phyloP scores from a whole-genome alignment of 305 asterid species.

The Ruellia speciosa region DNA sequence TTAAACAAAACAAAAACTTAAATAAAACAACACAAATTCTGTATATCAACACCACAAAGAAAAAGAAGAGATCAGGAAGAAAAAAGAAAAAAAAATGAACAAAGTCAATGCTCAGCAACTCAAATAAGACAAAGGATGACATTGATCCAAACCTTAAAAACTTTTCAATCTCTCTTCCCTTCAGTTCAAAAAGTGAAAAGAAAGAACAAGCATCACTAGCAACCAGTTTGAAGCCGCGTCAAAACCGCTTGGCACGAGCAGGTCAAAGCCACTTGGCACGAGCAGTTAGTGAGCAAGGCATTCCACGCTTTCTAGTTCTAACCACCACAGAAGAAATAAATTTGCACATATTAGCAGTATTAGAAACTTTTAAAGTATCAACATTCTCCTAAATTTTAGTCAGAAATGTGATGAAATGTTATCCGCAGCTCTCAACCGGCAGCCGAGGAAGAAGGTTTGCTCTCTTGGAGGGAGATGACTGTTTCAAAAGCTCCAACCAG shows the following conservation, averaged over 20 bases:
- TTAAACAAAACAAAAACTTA: too few species aligned
- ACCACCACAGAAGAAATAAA: constrained; percentile 16
- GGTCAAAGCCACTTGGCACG: constrained; percentile 19
- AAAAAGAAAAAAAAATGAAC: too few species aligned
- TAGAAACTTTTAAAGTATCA: constrained; percentile 14
- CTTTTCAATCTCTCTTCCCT: constrained; percentile 14
- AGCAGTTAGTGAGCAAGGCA: constrained; percentile 21
- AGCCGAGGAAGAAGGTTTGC: constrained; percentile 32
- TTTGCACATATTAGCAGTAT: constrained; percentile 13
- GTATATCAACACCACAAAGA: too few species aligned
- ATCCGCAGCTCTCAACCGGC: constrained; percentile 19
- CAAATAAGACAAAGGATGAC: constrained; percentile 11
- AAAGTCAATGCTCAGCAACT: too few species aligned
- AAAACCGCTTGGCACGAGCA: constrained; percentile 18
- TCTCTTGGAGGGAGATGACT: constrained; percentile 74
- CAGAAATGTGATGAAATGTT: constrained; percentile 14
- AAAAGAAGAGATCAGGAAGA: too few species aligned
- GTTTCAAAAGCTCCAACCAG: constrained; percentile 94
- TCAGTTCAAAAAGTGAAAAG: constrained; percentile 29
- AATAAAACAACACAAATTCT: too few species aligned
- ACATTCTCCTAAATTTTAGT: constrained; percentile 22
- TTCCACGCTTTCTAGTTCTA: constrained; percentile 21
- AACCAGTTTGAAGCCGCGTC: constrained; percentile 16
- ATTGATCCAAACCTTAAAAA: constrained; percentile 22
- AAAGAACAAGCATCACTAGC: constrained; percentile 23